These are phyloP conservation scores for Aureobasidium sp. DNA, from an alignment of 2,329 filamentous ascomycete genomes.

Conservation along the genomic window DNA sequence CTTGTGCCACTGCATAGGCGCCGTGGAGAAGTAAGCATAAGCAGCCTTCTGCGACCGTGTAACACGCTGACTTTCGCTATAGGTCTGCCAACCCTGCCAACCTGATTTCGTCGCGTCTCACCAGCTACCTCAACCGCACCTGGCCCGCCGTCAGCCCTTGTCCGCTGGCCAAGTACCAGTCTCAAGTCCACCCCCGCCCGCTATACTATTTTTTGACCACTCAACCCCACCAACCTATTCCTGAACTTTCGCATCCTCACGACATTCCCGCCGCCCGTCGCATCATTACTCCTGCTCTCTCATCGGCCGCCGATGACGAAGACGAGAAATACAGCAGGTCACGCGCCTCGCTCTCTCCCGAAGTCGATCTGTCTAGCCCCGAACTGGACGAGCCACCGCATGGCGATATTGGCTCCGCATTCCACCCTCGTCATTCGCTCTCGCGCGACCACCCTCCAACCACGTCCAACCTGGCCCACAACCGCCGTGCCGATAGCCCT, in stretches of 20 bases:
- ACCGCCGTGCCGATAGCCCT: constrained; percentile 69
- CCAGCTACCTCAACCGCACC: constrained; percentile 79
- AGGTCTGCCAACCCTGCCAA: constrained; percentile 95
- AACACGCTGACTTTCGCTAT: constrained; percentile 15
- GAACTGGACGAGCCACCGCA: constrained; percentile 63
- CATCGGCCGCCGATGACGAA: constrained; percentile 68
- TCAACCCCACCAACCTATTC: constrained; percentile 73
- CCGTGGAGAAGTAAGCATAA: constrained; percentile 78
- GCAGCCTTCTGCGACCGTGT: neutral
- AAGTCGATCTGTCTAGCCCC: constrained; percentile 80
- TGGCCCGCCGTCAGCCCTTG: constrained; percentile 72
- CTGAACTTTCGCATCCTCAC: constrained; percentile 42
- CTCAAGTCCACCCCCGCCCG: constrained; percentile 84
- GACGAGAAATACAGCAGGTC: constrained; percentile 51
- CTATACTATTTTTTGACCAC: constrained; percentile 95
- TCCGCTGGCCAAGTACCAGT: constrained; percentile 85
- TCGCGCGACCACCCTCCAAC: constrained; percentile 32
- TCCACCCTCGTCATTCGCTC: constrained; percentile 41
- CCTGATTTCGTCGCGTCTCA: constrained; percentile 86
- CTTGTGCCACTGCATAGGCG: constrained; percentile 65
- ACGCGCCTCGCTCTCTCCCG: constrained; percentile 77
- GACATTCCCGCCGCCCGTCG: constrained; percentile 38
- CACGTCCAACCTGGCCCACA: constrained; percentile 43
- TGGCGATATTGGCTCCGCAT: constrained; percentile 52
- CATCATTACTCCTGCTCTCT: constrained; percentile 78